Base-by-base conservation (phyloP, 2,329 filamentous ascomycete genomes). In the Phyllosticta capitalensis region DNA sequence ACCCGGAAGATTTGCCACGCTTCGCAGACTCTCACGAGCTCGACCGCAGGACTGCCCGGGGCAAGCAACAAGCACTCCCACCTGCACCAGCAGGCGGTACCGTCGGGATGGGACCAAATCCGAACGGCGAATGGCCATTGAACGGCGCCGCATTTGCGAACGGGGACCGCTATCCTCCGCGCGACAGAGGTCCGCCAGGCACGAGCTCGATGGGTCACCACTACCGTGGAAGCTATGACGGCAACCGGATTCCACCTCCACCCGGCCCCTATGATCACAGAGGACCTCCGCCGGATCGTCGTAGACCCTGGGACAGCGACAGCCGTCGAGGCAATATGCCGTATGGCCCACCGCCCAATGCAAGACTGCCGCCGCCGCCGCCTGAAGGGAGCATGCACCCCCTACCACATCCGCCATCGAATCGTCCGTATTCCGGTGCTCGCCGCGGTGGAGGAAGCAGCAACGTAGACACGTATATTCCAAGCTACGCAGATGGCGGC, bases 1-100 rank as follows among this genome's bases (percentile, higher is more conserved):
- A 83, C 59, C 90, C 94, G 1, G 86, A 88, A 64, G 91, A 97
- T 55, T 82, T 99, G n/a, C 94, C 94, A 1, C 82, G 78, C 17
- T 97, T 96, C 68, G 90, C 95, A 69, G 92, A 96, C 67, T 96
- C 91, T 52, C 94, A 99, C 73, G 94, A 99, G 73, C 79, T 97
- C n/a, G 94, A 99, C 71, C 84, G 92, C 55, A 85, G 91, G 71
- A 95, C 92, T 74, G 92, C 91, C 66, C 87, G 95, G 65, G 88
- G 91, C 61, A 87, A 94, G 67, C 90, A 90, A 68, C 88, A 88
- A 21, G 88, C 86, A 21, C 81, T 92, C 10, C 92, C 92, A 3
- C 92, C 94, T 12, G 94, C 92, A 0, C 94, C 94, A 0, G 91
- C 92, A 65, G 92, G 92, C 12, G 92, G 90, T 3, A 91, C 90